Evolutionary conservation across 352 stramenopile genomes (phyloP).

Genomic region (Elongisporangium prolatum): DNA sequence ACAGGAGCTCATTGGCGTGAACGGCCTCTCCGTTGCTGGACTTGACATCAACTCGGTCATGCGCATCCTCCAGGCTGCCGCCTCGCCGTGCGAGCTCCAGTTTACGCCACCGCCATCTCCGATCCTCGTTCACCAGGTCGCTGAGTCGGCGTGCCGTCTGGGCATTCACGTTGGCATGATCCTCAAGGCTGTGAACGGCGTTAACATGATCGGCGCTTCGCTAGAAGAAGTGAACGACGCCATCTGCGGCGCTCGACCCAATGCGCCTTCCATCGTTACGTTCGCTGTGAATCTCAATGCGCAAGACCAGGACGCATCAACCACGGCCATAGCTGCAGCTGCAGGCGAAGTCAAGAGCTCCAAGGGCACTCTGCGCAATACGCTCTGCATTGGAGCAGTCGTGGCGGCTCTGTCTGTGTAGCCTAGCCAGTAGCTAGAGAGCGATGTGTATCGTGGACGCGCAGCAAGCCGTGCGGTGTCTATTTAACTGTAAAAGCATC

Average conservation of each 20-base stretch:
- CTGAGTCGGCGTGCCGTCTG: conserved; percentile 10
- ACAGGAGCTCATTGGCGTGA: conserved; percentile 40
- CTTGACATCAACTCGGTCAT: conserved; percentile 36
- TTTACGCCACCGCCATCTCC: conserved; percentile 43
- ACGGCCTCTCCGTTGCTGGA: conserved; percentile 22
- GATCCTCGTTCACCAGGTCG: conserved; percentile 34
- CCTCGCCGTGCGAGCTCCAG: conserved; percentile 37
- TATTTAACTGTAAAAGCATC: background rate
- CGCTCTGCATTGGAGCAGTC: conserved; percentile 38
- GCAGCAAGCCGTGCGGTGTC: background rate
- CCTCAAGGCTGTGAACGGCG: conserved; percentile 26
- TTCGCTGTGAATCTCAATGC: conserved; percentile 14
- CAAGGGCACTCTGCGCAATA: conserved; percentile 25
- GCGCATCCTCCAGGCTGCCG: conserved; percentile 22
- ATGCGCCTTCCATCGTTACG: conserved; percentile 16
- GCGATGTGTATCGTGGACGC: background rate
- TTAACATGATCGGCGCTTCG: conserved; percentile 27
- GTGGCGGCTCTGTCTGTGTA: conserved; percentile 28
- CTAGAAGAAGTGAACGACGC: conserved; percentile 24
- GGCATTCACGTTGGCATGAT: conserved; percentile 34
- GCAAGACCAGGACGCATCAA: background rate
- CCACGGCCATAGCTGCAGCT: conserved; percentile 7
- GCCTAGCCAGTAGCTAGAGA: background rate
- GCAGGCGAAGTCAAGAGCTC: background rate
- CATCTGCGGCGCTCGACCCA: conserved; percentile 19